Evolutionary conservation across 2,329 filamentous ascomycete genomes (phyloP), one percentile per base, ranked within the genome.

Genomic region (Ascocoryne sarcoides): DNA sequence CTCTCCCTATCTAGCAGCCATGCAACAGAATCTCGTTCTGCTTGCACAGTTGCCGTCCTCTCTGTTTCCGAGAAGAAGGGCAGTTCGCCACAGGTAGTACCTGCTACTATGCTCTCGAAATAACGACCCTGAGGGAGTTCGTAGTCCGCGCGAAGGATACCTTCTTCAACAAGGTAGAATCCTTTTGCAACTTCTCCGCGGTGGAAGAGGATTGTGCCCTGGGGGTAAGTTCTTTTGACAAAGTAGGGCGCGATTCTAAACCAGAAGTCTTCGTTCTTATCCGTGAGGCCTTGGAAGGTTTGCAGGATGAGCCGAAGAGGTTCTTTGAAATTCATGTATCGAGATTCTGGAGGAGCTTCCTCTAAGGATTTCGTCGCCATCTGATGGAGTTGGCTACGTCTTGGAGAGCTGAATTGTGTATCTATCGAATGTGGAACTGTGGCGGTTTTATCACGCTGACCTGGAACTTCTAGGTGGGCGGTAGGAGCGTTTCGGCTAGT

Each of bases 181-280:
- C 82, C 87, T 20, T 80, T 75, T 0, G 92, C 82, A 1, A 69
- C 56, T 51, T 95, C 82, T 44, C 87, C 88, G 28, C 83, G 76
- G 3, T 74, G 71, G 63, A 90, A 98, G 2, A 98, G 67, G 3
- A 86, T 69, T 1, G 79, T 79, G 3, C 85, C 87, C 0, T 79
- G 72, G 0, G 70, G 51, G 48, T 82, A 85, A 45, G 82, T 76
- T 46, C 75, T 75, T 32, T 77, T 76, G 29, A 68, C 65, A 57
- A 98, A 95, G 65, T 84, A 96, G 0, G 75, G 68, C 4, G 77
- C 76, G 0, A 80, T 81, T 1, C 77, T 77, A 62, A 89, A 90
- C 92, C 92, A 98, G 60, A 96, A 96, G 61, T 95, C 89, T 61
- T 95, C 88, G 56, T 90, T 92, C 60, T 84, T 79, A 38, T 78